Evolutionary conservation across 2,329 filamentous ascomycete genomes (phyloP).

Genomic region (Fusarium tricinctum): DNA sequence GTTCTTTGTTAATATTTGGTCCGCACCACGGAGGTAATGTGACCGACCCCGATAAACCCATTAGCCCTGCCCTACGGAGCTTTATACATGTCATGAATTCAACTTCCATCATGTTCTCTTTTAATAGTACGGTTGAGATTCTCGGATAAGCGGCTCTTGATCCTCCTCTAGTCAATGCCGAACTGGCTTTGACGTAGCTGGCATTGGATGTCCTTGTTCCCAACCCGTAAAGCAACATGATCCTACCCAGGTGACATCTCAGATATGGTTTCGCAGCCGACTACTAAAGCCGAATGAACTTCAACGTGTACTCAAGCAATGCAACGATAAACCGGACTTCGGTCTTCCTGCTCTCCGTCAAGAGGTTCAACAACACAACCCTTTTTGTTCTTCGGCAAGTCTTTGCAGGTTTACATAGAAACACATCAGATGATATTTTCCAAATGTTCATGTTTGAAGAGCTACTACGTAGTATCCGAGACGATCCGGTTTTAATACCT

Average conservation of each 20-base stretch:
- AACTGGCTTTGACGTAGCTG: slow-evolving; percentile 5
- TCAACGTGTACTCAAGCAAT: background rate
- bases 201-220: background rate
- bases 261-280: background rate
- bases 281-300: background rate
- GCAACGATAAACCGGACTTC: too few species aligned
- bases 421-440: too few species aligned
- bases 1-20: too few species aligned
- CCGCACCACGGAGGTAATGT: background rate
- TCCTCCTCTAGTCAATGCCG: background rate
- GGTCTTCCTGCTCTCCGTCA: too few species aligned
- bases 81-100: background rate
- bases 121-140: background rate
- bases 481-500: too few species aligned
- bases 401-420: too few species aligned
- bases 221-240: background rate
- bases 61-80: background rate
- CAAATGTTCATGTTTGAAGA: too few species aligned
- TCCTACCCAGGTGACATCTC: background rate
- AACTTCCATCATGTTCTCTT: background rate
- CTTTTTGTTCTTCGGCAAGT: too few species aligned
- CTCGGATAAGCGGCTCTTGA: slow-evolving; percentile 10
- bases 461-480: too few species aligned
- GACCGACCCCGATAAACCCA: slow-evolving; percentile 10
- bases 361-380: too few species aligned